Evolutionary conservation across 805 yeast species (phyloP).

Genomic region (Yarrowia osloensis): DNA sequence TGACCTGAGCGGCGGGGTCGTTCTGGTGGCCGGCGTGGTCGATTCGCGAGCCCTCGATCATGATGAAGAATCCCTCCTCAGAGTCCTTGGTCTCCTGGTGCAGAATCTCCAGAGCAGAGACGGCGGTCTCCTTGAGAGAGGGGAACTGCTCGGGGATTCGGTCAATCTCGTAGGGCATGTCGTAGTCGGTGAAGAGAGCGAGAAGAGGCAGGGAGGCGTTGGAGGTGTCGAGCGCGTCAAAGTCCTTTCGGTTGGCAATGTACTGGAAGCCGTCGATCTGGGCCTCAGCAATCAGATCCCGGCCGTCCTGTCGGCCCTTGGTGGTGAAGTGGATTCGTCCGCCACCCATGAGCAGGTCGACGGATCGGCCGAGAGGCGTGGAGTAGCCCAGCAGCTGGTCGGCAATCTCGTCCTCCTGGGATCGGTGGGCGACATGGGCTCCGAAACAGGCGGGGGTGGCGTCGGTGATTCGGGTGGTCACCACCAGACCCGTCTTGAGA

Average conservation of each 20-base stretch:
- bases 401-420: constrained; percentile 83
- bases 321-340: constrained; percentile 85
- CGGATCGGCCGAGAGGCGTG: constrained; percentile 74
- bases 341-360: constrained; percentile 87
- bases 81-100: constrained; percentile 66
- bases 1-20: constrained; percentile 92
- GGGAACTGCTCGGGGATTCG: constrained; percentile 64
- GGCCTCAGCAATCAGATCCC: constrained; percentile 70
- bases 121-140: constrained; percentile 74
- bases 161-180: constrained; percentile 85
- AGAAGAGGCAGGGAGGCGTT: constrained; percentile 75
- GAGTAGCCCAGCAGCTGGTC: constrained; percentile 75
- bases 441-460: constrained; percentile 94
- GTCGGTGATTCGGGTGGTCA: constrained; percentile 88
- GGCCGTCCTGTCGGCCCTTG: constrained; percentile 65
- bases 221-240: constrained; percentile 60
- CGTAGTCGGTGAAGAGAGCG: constrained; percentile 71
- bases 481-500: constrained; percentile 84
- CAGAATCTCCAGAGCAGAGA: constrained; percentile 71
- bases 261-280: constrained; percentile 61
- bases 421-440: constrained; percentile 73
- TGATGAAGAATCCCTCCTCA: constrained; percentile 80
- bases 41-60: constrained; percentile 90
- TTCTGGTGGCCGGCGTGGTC: constrained; percentile 95
- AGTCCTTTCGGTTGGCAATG: constrained; percentile 59